Conservation (phyloP, 176 grass and related monocot species). For the Phoenix roebelenii region DNA sequence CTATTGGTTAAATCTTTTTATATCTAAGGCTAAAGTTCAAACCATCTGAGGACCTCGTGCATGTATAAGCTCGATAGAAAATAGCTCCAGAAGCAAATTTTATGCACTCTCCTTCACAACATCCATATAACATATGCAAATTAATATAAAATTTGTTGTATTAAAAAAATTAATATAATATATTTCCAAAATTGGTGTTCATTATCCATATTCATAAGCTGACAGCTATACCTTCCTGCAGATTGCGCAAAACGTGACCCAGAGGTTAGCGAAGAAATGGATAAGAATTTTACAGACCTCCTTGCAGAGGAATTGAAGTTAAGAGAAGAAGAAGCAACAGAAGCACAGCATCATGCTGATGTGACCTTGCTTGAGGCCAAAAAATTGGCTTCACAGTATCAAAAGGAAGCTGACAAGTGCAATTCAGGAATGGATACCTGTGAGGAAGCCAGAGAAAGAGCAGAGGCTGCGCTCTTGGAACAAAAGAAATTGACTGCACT, state of each 20-base stretch:
- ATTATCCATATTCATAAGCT: too few relatives aligned
- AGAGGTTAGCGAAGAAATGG: constrained; percentile 61
- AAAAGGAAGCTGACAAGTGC: constrained; percentile 98
- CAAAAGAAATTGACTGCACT: constrained; percentile 68
- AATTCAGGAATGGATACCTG: constrained; percentile 97
- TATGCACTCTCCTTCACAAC: too few relatives aligned
- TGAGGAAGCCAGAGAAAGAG: constrained; percentile 83
- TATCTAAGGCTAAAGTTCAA: too few relatives aligned
- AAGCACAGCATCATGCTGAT: constrained; percentile 70
- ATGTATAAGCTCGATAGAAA: too few relatives aligned
- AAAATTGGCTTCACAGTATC: constrained; percentile 93
- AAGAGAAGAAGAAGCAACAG: constrained; percentile 64
- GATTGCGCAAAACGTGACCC: constrained; percentile 65
- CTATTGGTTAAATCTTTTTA: too few relatives aligned
- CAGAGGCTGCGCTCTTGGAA: constrained; percentile 33
- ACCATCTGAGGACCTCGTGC: too few relatives aligned
- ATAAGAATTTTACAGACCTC: constrained; percentile 72
- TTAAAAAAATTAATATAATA: too few relatives aligned
- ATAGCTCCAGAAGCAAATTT: too few relatives aligned
- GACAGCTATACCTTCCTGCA: constrained; percentile 12
- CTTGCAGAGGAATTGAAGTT: constrained; percentile 78
- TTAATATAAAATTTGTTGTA: too few relatives aligned
- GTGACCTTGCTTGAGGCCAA: constrained; percentile 79
- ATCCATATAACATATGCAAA: too few relatives aligned
- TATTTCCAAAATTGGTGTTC: too few relatives aligned